phyloP scores from a whole-genome alignment of 2,329 filamentous ascomycete species.

The Xylaria sp. region DNA sequence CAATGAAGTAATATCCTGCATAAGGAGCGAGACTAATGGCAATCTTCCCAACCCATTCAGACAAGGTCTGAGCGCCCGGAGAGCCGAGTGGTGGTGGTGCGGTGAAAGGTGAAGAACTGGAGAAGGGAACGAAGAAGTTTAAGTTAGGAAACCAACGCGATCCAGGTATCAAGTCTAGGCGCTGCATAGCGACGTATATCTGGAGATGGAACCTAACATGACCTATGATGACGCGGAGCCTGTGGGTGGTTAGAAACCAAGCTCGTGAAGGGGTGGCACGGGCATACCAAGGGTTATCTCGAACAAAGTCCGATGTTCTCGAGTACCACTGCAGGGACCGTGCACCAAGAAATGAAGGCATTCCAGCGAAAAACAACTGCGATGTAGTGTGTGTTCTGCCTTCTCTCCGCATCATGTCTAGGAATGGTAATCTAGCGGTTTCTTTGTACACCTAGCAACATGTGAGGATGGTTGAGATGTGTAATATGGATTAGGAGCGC shows the following conservation, averaged over 20 bases:
- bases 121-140: conserved; percentile 67
- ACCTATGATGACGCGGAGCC: conserved; percentile 43
- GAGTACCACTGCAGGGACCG: conserved; percentile 49
- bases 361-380: conserved; percentile 53
- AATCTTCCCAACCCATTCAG: conserved; percentile 57
- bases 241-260: conserved; percentile 37
- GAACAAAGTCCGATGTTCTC: conserved; percentile 36
- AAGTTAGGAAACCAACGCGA: conserved; percentile 57
- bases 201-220: conserved; percentile 64
- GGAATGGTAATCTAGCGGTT: conserved; percentile 62
- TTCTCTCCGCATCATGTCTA: conserved; percentile 55
- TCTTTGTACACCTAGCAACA: conserved; percentile 61
- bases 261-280: not conserved
- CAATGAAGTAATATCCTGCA: conserved; percentile 58
- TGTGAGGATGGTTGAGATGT: conserved; percentile 26
- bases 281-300: conserved; percentile 46
- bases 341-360: conserved; percentile 55
- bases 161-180: conserved; percentile 59
- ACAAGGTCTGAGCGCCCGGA: conserved; percentile 54
- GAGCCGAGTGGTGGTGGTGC: conserved; percentile 57
- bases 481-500: conserved; percentile 27
- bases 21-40: conserved; percentile 61
- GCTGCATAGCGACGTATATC: conserved; percentile 64
- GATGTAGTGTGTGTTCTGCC: conserved; percentile 49
- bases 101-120: conserved; percentile 61